Base-by-base conservation (phyloP, 768 basidiomycete species). In the Terana coerulea region DNA sequence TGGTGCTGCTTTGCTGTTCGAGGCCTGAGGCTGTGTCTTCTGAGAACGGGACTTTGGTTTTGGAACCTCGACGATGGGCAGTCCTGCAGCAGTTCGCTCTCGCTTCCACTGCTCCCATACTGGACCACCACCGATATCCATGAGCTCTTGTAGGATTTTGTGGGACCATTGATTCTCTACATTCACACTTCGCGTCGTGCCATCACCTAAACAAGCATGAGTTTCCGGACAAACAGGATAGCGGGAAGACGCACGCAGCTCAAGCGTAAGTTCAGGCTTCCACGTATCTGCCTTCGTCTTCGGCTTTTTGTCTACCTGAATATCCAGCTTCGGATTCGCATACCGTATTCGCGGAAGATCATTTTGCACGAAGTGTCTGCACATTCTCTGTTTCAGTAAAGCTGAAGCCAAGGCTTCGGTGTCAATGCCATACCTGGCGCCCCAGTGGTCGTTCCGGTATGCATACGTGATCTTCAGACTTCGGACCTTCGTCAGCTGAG, bases 341-440 rank as follows among this genome's bases (percentile, higher is more conserved):
- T 79, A 90, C 10, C 80, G 84, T 72, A 92, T 86, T 26, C 86
- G 75, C 1, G 86, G 87, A 0, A 92, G 69, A n/a, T 87, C 76
- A 34, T 91, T 82, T 62, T 86, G 88, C 33, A 86, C 75, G 56
- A 92, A 91, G 71, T 89, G 83, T 39, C 90, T 89, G 52, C 9
- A 24, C n/a, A 33, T n/a, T 19, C 22, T 6, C 24, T 15, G n/a
- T 5, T 21, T 24, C 24, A 48, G 21, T 12, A 12, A 10, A 2
- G 11, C 25, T 4, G 19, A 33, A 31, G 25, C 22, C 36, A 2
- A 8, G 33, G 10, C 10, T 10, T 34, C 10, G 17, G 10, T 10
- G 10, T 17, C 10, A 19, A 14, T 17, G 31, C 22, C 79, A 58
- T 49, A 88, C 88, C 85, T 75, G 24, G 86, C 85, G 56, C 86